Conservation (phyloP, 305 asterid genomes). For the Lippia alba region DNA sequence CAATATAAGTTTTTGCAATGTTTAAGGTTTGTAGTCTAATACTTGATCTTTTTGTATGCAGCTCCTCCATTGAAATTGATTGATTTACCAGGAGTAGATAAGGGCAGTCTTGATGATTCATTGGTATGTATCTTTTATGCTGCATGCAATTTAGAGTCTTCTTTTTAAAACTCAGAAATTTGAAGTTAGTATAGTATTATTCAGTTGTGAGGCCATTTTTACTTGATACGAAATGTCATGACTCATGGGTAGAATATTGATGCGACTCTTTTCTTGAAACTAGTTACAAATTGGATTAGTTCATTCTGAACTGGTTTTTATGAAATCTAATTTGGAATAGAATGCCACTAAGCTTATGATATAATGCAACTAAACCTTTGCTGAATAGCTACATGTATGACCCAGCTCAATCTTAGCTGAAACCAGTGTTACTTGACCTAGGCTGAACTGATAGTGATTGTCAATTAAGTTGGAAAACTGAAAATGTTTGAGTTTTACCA, state of each 20-base stretch:
- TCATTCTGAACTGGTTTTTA: background rate
- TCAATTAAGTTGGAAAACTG: constrained; percentile 17
- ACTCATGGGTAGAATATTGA: constrained; percentile 2
- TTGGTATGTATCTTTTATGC: constrained; percentile 63
- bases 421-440: background rate
- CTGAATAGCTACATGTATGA: background rate
- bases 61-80: constrained; percentile 92
- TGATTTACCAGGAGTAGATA: constrained; percentile 95
- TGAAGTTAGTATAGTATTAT: background rate
- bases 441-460: constrained; percentile 10
- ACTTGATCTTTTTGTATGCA: constrained; percentile 49
- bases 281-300: background rate
- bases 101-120: constrained; percentile 87
- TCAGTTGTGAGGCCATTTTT: background rate
- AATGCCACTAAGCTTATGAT: constrained; percentile 1
- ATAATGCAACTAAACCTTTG: background rate
- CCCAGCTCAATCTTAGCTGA: background rate
- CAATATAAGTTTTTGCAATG: constrained; percentile 17
- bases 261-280: background rate
- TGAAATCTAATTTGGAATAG: constrained; percentile 4
- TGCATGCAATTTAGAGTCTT: constrained; percentile 14
- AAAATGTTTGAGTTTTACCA: constrained; percentile 19
- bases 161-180: background rate
- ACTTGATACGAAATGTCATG: background rate
- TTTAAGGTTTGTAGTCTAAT: constrained; percentile 27